Conservation (phyloP, 768 basidiomycete species). For the Pseudohyphozyma bogoriensis region DNA sequence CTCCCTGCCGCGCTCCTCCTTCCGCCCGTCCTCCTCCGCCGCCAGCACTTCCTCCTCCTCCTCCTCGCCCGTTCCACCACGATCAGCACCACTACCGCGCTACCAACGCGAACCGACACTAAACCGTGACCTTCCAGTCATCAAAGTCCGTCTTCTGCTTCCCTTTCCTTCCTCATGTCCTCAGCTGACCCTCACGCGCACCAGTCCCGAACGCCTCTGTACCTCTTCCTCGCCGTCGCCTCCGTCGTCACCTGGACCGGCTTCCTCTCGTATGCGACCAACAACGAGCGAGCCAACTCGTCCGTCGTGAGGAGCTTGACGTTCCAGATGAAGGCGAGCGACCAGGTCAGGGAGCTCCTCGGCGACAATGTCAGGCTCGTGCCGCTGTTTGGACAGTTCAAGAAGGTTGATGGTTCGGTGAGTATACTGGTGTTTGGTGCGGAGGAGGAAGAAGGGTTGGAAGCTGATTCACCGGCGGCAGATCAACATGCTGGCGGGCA, state of each 20-base stretch:
- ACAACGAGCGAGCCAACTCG: slow-evolving; percentile 28
- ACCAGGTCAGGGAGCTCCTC: slow-evolving; percentile 17
- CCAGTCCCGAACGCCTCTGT: slow-evolving; percentile 25
- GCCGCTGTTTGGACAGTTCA: slow-evolving; percentile 21
- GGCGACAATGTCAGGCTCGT: slow-evolving; percentile 21
- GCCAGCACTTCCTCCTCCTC: too few species aligned
- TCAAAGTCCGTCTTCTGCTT: slow-evolving; percentile 4
- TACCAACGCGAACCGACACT: neutral
- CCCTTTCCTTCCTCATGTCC: neutral
- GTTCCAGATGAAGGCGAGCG: slow-evolving; percentile 23
- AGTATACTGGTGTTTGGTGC: neutral
- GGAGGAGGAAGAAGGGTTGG: neutral
- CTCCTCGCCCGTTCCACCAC: too few species aligned
- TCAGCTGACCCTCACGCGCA: neutral
- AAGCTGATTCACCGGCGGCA: slow-evolving; percentile 1
- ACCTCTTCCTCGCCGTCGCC: slow-evolving; percentile 17
- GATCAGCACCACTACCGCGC: neutral
- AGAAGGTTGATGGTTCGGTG: slow-evolving; percentile 26
- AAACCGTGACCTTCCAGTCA: slow-evolving; percentile 4
- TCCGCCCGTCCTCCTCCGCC: too few species aligned
- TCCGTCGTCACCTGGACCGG: slow-evolving; percentile 13
- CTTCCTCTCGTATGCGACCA: slow-evolving; percentile 29
- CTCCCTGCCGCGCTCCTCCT: too few species aligned
- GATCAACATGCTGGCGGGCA: slow-evolving; percentile 29
- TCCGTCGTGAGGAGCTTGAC: slow-evolving; percentile 18